Evolutionary conservation across 352 stramenopile species (phyloP).

Genomic region (Phytophthora pluvialis): DNA sequence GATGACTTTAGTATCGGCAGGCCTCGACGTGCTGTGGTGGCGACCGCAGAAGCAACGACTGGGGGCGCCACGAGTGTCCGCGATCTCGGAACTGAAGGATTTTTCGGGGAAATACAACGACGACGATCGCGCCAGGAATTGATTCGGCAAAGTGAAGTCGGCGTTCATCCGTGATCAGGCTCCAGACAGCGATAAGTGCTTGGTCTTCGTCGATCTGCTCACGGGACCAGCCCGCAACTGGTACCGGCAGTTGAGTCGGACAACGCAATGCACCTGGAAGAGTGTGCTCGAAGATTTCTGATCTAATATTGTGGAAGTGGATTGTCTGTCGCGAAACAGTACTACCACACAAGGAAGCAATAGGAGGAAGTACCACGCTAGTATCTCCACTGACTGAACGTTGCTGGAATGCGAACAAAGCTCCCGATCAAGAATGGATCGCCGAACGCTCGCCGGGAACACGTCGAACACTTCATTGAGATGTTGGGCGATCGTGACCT

Average conservation of each 20-base stretch:
- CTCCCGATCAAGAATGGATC: background rate
- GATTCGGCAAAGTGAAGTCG: no score
- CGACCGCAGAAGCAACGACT: no score
- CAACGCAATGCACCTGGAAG: background rate
- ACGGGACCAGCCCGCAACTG: background rate
- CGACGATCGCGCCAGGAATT: no score
- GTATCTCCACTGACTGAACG: conserved; percentile 4
- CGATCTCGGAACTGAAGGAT: no score
- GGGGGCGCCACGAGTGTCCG: no score
- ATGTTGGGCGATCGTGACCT: background rate
- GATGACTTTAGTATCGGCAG: no score
- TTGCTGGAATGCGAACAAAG: background rate
- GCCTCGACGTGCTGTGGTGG: no score
- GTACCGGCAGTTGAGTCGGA: background rate
- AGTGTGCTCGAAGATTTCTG: background rate
- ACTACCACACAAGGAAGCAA: background rate
- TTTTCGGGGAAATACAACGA: no score
- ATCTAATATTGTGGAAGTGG: background rate
- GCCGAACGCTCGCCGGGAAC: background rate
- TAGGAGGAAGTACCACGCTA: background rate
- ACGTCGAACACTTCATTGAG: background rate
- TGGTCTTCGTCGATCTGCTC: no score
- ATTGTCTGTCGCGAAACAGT: background rate
- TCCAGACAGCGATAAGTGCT: no score
- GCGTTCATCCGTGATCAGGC: no score